These are phyloP conservation scores for Pseudozyma sp. DNA, from an alignment of 1,284 basidiomycete genomes.

Conservation along the genomic window DNA sequence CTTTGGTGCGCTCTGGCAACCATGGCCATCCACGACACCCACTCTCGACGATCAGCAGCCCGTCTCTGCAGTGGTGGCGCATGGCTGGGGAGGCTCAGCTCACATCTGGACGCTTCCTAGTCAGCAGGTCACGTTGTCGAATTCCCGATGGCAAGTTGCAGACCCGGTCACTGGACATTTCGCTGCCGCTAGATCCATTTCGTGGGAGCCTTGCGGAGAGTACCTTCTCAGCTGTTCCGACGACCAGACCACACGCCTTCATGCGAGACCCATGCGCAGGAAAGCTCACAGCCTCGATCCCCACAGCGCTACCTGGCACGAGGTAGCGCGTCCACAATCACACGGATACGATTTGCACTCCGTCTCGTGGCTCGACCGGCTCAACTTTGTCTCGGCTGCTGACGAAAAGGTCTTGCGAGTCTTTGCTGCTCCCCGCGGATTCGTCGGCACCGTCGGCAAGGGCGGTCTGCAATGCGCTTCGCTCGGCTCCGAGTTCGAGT, in stretches of 20 bases:
- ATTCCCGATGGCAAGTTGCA: conserved; percentile 29
- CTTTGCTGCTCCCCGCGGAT: conserved; percentile 61
- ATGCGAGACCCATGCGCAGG: conserved; percentile 40
- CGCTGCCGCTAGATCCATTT: conserved; percentile 48
- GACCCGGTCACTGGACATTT: conserved; percentile 59
- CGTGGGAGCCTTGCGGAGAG: conserved; percentile 64
- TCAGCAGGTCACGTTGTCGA: background rate
- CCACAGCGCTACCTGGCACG: conserved; percentile 54
- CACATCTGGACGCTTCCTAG: conserved; percentile 53
- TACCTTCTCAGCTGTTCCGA: conserved; percentile 57
- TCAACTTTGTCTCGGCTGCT: conserved; percentile 64
- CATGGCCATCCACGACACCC: conserved; percentile 10
- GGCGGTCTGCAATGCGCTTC: conserved; percentile 38
- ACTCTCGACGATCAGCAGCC: background rate
- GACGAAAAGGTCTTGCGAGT: conserved; percentile 68
- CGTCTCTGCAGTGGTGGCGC: conserved; percentile 50
- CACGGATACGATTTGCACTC: conserved; percentile 65
- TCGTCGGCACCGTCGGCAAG: conserved; percentile 54
- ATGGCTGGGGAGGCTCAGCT: conserved; percentile 65
- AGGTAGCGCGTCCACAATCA: conserved; percentile 66
- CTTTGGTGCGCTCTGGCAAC: conserved; percentile 62
- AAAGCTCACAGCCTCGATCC: conserved; percentile 11
- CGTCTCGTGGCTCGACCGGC: conserved; percentile 61
- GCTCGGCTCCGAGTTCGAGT: conserved; percentile 41
- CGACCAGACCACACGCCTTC: conserved; percentile 65